Conservation (phyloP, 2,329 filamentous ascomycete species). For the Ambrosiella beaveri region DNA sequence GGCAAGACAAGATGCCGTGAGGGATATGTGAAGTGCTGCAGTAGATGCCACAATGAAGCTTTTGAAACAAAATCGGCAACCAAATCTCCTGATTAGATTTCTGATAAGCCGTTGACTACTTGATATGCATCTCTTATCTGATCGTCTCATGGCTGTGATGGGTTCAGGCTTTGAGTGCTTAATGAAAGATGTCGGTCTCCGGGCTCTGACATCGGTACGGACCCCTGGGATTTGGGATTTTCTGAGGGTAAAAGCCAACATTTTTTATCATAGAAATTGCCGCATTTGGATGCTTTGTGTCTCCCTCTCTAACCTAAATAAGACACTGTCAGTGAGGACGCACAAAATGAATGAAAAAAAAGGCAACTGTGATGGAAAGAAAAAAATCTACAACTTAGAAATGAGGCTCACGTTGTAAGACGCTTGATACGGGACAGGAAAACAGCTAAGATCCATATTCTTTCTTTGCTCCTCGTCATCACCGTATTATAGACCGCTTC, state of each 20-base stretch:
- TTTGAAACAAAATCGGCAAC: background rate
- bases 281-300: background rate
- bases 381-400: background rate
- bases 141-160: background rate
- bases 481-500: background rate
- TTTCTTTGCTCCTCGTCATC: background rate
- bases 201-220: background rate
- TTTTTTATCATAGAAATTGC: background rate
- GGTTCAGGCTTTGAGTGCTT: background rate
- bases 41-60: background rate
- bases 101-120: background rate
- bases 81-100: too few species aligned
- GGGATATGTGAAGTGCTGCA: background rate
- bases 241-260: background rate
- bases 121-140: background rate
- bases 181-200: background rate
- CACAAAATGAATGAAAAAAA: background rate
- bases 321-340: background rate
- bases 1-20: background rate
- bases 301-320: background rate
- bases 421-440: background rate
- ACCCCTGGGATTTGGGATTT: background rate
- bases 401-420: background rate
- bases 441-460: too few species aligned
- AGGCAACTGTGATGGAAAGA: background rate